Evolutionary conservation across 441 rosid genomes (phyloP).

Genomic region (Croton setiger): DNA sequence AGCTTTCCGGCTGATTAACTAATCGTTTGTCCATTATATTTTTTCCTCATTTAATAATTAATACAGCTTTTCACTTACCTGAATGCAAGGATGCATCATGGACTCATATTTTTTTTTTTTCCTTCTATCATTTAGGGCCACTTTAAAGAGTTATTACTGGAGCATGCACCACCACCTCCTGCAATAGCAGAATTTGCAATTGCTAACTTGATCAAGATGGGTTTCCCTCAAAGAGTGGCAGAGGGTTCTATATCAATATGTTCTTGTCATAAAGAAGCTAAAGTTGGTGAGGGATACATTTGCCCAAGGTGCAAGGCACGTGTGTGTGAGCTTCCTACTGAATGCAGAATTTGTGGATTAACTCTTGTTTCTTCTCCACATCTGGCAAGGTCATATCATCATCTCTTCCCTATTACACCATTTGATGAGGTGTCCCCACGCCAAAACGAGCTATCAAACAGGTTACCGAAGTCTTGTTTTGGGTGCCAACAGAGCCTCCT

Average conservation of each 20-base stretch:
- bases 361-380: slow-evolving; percentile 96
- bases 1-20: background rate
- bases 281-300: slow-evolving; percentile 77
- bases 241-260: slow-evolving; percentile 83
- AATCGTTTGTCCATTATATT: background rate
- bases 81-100: background rate
- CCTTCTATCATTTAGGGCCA: slow-evolving; percentile 50
- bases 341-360: slow-evolving; percentile 81
- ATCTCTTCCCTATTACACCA: slow-evolving; percentile 82
- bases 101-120: background rate
- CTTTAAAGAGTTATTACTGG: slow-evolving; percentile 70
- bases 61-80: background rate
- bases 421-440: slow-evolving; percentile 61
- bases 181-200: slow-evolving; percentile 92
- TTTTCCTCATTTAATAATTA: too few relatives aligned
- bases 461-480: slow-evolving; percentile 23
- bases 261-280: slow-evolving; percentile 87
- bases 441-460: slow-evolving; percentile 33
- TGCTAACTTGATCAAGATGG: slow-evolving; percentile 87
- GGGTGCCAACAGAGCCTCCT: slow-evolving; percentile 4
- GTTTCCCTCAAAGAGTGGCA: slow-evolving; percentile 89
- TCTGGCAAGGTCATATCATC: slow-evolving; percentile 95
- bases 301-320: slow-evolving; percentile 96
- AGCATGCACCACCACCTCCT: slow-evolving; percentile 98
- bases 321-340: slow-evolving; percentile 82